Conservation (phyloP, 2,329 filamentous ascomycete species). For the Cercospora berteroae region DNA sequence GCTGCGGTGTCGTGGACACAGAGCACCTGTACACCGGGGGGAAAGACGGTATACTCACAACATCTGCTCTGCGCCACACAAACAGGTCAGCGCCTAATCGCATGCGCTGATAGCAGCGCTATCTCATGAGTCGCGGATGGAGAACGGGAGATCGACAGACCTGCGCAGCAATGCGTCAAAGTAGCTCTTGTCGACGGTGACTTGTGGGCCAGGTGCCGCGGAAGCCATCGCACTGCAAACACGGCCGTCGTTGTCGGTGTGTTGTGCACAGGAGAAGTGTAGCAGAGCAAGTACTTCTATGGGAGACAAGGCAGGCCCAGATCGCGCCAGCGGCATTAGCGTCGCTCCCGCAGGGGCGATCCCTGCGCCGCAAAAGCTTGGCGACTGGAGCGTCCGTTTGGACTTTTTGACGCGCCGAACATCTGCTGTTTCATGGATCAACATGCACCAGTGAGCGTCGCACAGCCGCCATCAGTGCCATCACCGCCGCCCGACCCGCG, state of each 20-base stretch:
- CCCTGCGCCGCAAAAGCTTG: neutral
- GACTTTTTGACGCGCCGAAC: slow-evolving; percentile 3
- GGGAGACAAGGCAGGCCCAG: neutral
- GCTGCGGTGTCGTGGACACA: slow-evolving; percentile 6
- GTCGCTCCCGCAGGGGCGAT: neutral
- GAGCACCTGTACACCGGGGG: neutral
- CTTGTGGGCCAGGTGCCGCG: slow-evolving; percentile 29
- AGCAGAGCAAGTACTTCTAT: neutral
- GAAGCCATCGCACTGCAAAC: slow-evolving; percentile 9
- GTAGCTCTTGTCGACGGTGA: slow-evolving; percentile 61
- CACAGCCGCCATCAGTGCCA: slow-evolving; percentile 15
- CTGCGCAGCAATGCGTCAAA: slow-evolving; percentile 61
- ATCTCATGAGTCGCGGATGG: neutral
- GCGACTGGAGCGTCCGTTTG: neutral
- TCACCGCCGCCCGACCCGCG: neutral
- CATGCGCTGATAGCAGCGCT: slow-evolving; percentile 13
- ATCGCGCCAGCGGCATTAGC: neutral
- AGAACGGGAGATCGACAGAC: slow-evolving; percentile 47
- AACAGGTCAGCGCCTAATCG: slow-evolving; percentile 23
- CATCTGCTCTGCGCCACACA: slow-evolving; percentile 31
- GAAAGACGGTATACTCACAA: slow-evolving; percentile 25
- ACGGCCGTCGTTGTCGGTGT: neutral
- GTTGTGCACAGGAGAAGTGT: slow-evolving; percentile 1
- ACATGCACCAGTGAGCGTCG: slow-evolving; percentile 31
- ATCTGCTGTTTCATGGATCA: slow-evolving; percentile 30